phyloP scores from a whole-genome alignment of 208 protist genomes.

The Leishmania martiniquensis region DNA sequence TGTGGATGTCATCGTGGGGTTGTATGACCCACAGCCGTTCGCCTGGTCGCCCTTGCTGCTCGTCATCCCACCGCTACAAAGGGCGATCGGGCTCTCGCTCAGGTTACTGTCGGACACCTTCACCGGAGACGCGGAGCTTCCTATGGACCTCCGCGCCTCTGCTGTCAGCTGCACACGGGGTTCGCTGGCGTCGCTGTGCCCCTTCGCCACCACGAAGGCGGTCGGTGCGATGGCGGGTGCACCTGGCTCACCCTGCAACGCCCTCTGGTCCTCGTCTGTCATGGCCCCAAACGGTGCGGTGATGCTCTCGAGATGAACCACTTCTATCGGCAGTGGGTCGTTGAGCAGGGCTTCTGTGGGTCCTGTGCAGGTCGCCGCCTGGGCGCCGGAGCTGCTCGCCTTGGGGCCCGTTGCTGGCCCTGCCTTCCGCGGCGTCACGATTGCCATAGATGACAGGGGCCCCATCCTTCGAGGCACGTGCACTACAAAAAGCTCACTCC shows the following conservation, averaged over 20 bases:
- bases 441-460: not conserved
- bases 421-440: not conserved
- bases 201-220: not conserved
- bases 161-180: not conserved
- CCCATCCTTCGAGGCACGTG: slow-evolving; percentile 5
- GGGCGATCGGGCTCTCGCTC: slow-evolving; percentile 3
- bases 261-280: slow-evolving; percentile 6
- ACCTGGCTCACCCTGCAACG: slow-evolving; percentile 4
- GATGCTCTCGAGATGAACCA: slow-evolving; percentile 11
- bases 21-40: slow-evolving; percentile 7
- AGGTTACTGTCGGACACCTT: not conserved
- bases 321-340: slow-evolving; percentile 1
- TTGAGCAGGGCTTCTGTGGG: not conserved
- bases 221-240: slow-evolving; percentile 7
- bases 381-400: not conserved
- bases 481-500: slow-evolving; percentile 29
- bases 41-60: slow-evolving; percentile 24
- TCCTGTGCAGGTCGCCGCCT: not conserved
- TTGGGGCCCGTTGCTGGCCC: not conserved
- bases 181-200: not conserved
- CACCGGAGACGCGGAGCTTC: not conserved
- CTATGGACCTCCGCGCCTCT: not conserved
- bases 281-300: slow-evolving; percentile 17
- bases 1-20: not conserved
- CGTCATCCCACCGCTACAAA: slow-evolving; percentile 12